Evolutionary conservation across 495 filamentous ascomycete genomes (phyloP).

Genomic region (Pyrenula massariospora): DNA sequence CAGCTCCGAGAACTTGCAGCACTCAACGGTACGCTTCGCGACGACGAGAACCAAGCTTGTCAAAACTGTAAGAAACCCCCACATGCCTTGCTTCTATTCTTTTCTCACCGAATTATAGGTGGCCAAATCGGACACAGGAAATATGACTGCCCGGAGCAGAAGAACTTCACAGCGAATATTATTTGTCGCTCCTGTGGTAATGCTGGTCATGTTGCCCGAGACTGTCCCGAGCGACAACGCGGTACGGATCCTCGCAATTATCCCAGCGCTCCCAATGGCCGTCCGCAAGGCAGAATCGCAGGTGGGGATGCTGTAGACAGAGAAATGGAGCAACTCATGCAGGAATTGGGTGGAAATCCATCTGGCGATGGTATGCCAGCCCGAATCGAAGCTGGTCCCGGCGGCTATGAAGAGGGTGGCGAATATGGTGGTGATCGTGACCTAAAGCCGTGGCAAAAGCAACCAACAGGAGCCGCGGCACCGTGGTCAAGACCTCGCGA

Average conservation of each 20-base stretch:
- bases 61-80: slow-evolving; percentile 69
- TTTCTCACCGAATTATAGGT: slow-evolving; percentile 26
- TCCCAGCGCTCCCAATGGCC: slow-evolving; percentile 30
- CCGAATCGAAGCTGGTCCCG: slow-evolving; percentile 79
- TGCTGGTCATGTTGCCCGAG: slow-evolving; percentile 83
- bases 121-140: slow-evolving; percentile 98
- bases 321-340: slow-evolving; percentile 91
- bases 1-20: slow-evolving; percentile 95
- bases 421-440: slow-evolving; percentile 40
- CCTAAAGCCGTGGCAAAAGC: slow-evolving; percentile 82
- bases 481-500: slow-evolving; percentile 58
- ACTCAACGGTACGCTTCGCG: slow-evolving; percentile 93
- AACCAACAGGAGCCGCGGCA: slow-evolving; percentile 76
- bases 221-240: slow-evolving; percentile 85
- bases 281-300: slow-evolving; percentile 55
- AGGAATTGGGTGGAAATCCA: slow-evolving; percentile 67
- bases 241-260: slow-evolving; percentile 87
- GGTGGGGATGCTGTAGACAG: slow-evolving; percentile 79
- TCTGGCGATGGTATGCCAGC: slow-evolving; percentile 56
- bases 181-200: slow-evolving; percentile 98
- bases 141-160: slow-evolving; percentile 95
- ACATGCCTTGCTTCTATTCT: not conserved
- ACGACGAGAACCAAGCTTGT: slow-evolving; percentile 98
- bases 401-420: slow-evolving; percentile 36
- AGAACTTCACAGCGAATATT: slow-evolving; percentile 96